Conservation (phyloP, 306 rosid species). For the Lupinus albus region DNA sequence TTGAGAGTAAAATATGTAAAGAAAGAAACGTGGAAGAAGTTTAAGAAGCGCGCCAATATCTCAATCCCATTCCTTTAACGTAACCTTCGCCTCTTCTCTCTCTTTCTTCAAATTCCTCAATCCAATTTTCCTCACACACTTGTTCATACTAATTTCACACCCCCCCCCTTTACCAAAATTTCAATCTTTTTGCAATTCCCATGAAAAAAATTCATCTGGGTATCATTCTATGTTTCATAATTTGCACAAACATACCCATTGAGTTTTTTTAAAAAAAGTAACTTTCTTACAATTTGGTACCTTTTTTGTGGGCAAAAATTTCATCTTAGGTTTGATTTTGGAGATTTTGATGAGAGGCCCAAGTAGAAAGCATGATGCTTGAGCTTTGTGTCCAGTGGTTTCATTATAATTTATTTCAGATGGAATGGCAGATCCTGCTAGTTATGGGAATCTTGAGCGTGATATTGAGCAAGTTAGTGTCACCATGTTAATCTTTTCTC, state of each 20-base stretch:
- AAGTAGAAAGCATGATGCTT: constrained; percentile 65
- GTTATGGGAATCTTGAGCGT: constrained; percentile 63
- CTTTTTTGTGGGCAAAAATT: not conserved
- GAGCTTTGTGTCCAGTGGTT: constrained; percentile 57
- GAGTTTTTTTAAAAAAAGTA: not conserved
- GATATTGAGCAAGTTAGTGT: constrained; percentile 79
- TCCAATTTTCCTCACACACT: constrained; percentile 35
- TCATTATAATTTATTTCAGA: constrained; percentile 65
- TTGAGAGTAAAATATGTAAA: no score
- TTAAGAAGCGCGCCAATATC: constrained; percentile 69
- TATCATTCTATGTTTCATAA: constrained; percentile 4
- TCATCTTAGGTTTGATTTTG: constrained; percentile 31
- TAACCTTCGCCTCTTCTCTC: constrained; percentile 56
- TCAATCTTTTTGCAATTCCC: constrained; percentile 25
- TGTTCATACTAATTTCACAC: constrained; percentile 3
- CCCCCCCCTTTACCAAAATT: constrained; percentile 27
- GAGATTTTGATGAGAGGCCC: constrained; percentile 78
- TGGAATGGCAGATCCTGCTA: constrained; percentile 97
- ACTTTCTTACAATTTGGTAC: not conserved
- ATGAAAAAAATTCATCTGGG: constrained; percentile 33
- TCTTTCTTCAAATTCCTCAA: constrained; percentile 42
- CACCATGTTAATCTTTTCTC: constrained; percentile 9
- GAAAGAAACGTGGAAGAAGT: constrained; percentile 56
- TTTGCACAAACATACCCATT: constrained; percentile 16
- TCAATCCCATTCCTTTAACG: constrained; percentile 51